Evolutionary conservation across 345 rosid genomes (phyloP).

Genomic region (Lumnitzera racemosa): DNA sequence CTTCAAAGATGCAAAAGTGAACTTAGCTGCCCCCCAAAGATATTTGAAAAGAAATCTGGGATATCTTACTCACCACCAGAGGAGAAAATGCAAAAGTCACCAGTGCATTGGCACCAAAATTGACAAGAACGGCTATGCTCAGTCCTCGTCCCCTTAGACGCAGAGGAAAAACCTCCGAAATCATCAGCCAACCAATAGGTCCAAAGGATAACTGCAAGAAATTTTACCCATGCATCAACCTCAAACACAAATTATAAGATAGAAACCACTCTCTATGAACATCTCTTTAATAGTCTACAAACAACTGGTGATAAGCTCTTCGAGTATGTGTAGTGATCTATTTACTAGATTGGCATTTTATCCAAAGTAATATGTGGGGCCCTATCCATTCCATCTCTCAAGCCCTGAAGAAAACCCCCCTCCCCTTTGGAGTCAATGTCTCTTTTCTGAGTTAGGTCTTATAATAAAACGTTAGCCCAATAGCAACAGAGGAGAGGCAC

Average conservation of each 20-base stretch:
- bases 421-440: no score
- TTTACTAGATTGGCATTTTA: no score
- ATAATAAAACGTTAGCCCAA: no score
- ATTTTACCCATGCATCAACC: not conserved
- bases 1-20: not conserved
- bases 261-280: not conserved
- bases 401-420: no score
- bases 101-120: conserved; percentile 89
- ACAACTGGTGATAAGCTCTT: no score
- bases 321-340: no score
- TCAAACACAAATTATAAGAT: not conserved
- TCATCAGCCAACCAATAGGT: conserved; percentile 98
- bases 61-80: conserved; percentile 44
- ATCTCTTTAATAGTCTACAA: no score
- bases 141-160: conserved; percentile 86
- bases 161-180: conserved; percentile 84
- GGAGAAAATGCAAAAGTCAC: conserved; percentile 94
- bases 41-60: not conserved
- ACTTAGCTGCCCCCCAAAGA: not conserved
- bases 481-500: no score
- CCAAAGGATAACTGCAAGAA: conserved; percentile 83
- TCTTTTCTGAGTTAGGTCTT: no score
- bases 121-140: conserved; percentile 80
- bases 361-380: no score
- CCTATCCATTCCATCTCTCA: no score